A percentile compares a stretch with the other conserved stretches of the same genome.
Conservation (phyloP, 441 rosid genomes). For the Corymbia calophylla region DNA sequence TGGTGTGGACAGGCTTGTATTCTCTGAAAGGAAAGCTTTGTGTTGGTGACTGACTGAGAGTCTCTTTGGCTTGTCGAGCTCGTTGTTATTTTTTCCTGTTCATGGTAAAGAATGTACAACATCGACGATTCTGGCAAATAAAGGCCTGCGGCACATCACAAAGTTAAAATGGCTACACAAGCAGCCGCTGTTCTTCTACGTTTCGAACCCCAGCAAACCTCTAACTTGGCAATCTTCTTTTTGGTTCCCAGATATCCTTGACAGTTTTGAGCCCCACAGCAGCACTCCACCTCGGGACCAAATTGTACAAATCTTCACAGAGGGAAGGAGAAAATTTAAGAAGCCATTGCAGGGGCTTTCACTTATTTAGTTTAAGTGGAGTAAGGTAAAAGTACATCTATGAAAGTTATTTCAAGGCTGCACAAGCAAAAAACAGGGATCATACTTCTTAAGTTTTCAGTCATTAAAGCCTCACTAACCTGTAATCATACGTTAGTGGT, state of each 20-base stretch:
- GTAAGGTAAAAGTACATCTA: not conserved
- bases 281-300: constrained; percentile 83
- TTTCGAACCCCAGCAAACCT: constrained; percentile 80
- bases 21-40: not conserved
- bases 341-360: not conserved
- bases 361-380: not conserved
- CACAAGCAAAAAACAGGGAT: not conserved
- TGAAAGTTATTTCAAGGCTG: not conserved
- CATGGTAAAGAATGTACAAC: constrained; percentile 20
- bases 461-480: constrained; percentile 27
- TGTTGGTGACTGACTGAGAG: not conserved
- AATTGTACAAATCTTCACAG: constrained; percentile 78
- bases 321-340: not conserved
- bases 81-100: constrained; percentile 1
- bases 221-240: constrained; percentile 46
- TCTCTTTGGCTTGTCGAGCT: not conserved
- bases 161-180: constrained; percentile 24
- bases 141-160: constrained; percentile 9
- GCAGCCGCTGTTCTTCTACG: constrained; percentile 57
- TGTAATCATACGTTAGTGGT: constrained; percentile 88
- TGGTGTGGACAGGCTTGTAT: not conserved
- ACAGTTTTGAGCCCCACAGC: constrained; percentile 69
- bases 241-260: constrained; percentile 79
- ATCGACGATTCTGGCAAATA: not conserved
- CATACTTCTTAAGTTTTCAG: not conserved